A percentile compares a stretch with the other conserved stretches of the same genome.
Conservation (phyloP, 1,284 basidiomycete species). For the Ustilago sp. region DNA sequence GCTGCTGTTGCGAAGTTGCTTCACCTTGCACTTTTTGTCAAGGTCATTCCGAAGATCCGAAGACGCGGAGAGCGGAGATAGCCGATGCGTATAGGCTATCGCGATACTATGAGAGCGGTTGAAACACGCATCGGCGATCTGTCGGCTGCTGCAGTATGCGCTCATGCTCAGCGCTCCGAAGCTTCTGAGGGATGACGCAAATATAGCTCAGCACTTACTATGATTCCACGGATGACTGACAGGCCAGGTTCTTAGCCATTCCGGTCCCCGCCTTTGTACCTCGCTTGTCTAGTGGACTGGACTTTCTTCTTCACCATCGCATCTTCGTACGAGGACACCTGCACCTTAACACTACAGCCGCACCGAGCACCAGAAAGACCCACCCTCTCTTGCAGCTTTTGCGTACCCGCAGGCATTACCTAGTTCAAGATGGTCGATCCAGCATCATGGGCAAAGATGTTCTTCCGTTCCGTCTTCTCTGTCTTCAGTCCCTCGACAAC, state of each 20-base stretch:
- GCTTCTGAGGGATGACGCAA: conserved; percentile 1
- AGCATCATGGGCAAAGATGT: conserved; percentile 42
- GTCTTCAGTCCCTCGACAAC: conserved; percentile 46
- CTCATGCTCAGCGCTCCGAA: not conserved
- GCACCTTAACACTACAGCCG: not conserved
- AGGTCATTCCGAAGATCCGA: conserved; percentile 41
- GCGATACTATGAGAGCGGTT: not conserved
- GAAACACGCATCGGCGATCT: conserved; percentile 3
- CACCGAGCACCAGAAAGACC: too few relatives aligned
- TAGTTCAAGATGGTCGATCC: conserved; percentile 41
- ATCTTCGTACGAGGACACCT: not conserved
- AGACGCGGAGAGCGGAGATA: conserved; percentile 40
- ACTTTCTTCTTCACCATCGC: too few relatives aligned
- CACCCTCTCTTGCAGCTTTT: too few relatives aligned
- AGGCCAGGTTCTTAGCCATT: too few relatives aligned
- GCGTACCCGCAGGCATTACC: too few relatives aligned
- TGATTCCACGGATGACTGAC: not conserved
- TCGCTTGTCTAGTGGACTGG: too few relatives aligned
- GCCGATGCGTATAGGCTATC: conserved; percentile 11
- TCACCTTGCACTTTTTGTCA: not conserved
- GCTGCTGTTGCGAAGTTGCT: not conserved
- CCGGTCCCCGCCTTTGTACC: too few relatives aligned
- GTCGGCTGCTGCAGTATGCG: conserved; percentile 12
- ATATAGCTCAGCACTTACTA: conserved; percentile 8
- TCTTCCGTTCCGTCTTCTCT: conserved; percentile 46